Conservation (phyloP, 2,329 filamentous ascomycete genomes). For the Coleophoma crateriformis region DNA sequence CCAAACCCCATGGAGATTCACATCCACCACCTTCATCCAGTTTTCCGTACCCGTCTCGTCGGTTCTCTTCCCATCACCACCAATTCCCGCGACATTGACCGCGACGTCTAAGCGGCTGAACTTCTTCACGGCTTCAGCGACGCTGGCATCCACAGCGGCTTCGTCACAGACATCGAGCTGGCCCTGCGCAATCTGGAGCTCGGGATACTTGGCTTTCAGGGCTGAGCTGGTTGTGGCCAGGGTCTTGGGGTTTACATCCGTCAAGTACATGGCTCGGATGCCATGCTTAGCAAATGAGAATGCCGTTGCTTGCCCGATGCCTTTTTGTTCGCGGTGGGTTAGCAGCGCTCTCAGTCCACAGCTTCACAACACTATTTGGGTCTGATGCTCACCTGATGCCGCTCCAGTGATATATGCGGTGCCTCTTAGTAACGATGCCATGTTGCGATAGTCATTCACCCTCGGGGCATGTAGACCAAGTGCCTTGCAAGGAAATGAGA, state of each 20-base stretch:
- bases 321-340: slow-evolving; percentile 19
- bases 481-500: no score
- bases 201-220: slow-evolving; percentile 31
- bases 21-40: slow-evolving; percentile 43
- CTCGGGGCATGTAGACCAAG: no score
- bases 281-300: slow-evolving; percentile 42
- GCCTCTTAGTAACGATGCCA: slow-evolving; percentile 35
- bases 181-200: slow-evolving; percentile 34
- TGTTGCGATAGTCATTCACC: slow-evolving; percentile 8
- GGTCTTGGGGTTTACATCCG: slow-evolving; percentile 34
- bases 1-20: slow-evolving; percentile 53
- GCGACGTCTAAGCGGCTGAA: slow-evolving; percentile 51
- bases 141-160: slow-evolving; percentile 34
- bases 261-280: slow-evolving; percentile 38
- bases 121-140: slow-evolving; percentile 33
- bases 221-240: slow-evolving; percentile 26
- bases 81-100: slow-evolving; percentile 50
- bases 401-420: slow-evolving; percentile 44
- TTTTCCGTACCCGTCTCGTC: slow-evolving; percentile 40
- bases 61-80: slow-evolving; percentile 34
- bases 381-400: slow-evolving; percentile 31
- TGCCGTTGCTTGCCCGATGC: slow-evolving; percentile 42
- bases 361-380: no score
- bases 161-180: slow-evolving; percentile 40
- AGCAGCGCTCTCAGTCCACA: no score